A percentile compares a stretch with the other conserved stretches of the same genome.
Conservation (phyloP, 176 grass and related monocot species). For the Oryza australiensis region DNA sequence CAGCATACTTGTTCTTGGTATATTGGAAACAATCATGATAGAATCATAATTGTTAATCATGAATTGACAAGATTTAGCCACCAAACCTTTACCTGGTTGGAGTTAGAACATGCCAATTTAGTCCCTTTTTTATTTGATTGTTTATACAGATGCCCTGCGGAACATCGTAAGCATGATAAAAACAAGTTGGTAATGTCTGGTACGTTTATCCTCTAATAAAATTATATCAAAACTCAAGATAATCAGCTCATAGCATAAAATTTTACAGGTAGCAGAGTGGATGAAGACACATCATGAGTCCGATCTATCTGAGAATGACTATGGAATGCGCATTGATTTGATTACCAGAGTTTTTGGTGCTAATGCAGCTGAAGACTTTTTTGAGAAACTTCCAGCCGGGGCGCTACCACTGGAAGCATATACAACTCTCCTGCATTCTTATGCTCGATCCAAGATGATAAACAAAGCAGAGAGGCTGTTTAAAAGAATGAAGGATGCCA, state of each 20-base stretch:
- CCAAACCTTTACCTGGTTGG: not conserved
- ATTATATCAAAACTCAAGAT: not conserved
- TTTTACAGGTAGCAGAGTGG: slow-evolving; percentile 78
- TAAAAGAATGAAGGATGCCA: slow-evolving; percentile 59
- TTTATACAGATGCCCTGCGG: not conserved
- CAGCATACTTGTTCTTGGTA: not conserved
- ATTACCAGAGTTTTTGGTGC: slow-evolving; percentile 82
- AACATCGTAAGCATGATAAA: not conserved
- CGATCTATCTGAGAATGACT: slow-evolving; percentile 67
- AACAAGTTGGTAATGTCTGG: not conserved
- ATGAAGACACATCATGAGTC: slow-evolving; percentile 76
- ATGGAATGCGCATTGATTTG: slow-evolving; percentile 65
- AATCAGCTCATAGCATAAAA: slow-evolving; percentile 23
- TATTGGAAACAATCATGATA: not conserved
- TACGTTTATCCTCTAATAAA: not conserved
- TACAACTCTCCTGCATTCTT: slow-evolving; percentile 81
- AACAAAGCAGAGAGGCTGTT: slow-evolving; percentile 75
- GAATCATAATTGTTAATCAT: not conserved
- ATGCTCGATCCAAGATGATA: slow-evolving; percentile 66
- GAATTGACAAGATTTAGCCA: not conserved
- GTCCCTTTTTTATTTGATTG: not conserved
- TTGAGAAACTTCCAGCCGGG: slow-evolving; percentile 58
- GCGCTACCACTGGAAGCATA: slow-evolving; percentile 70
- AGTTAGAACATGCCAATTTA: slow-evolving; percentile 2
- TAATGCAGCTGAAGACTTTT: slow-evolving; percentile 79